Conservation (phyloP, 176 grass and related monocot genomes). For the Rhynchospora tenuis region DNA sequence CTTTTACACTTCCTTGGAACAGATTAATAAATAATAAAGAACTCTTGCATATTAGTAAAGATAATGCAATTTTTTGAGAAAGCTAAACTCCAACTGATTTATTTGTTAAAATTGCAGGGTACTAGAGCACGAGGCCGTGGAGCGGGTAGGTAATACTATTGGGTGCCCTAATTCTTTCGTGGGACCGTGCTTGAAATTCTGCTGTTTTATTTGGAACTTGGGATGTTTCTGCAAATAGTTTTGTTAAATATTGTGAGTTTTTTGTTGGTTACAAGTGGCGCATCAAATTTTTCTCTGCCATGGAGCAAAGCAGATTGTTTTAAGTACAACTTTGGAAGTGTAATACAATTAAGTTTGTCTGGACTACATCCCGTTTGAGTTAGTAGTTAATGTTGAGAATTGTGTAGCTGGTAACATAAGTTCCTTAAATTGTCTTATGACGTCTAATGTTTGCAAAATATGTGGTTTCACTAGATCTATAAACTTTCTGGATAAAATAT, state of each 20-base stretch:
- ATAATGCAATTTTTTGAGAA: not conserved
- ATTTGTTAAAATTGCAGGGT: not conserved
- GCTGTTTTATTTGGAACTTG: not conserved
- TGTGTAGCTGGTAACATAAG: not conserved
- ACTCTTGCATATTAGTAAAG: not conserved
- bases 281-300: not conserved
- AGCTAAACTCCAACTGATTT: not conserved
- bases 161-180: too few relatives aligned
- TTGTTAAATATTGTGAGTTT: not conserved
- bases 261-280: not conserved
- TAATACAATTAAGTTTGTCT: not conserved
- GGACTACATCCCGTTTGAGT: not conserved
- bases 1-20: not conserved
- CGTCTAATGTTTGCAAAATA: not conserved
- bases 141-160: not conserved
- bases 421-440: not conserved
- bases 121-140: constrained; percentile 6
- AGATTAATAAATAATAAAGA: not conserved
- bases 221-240: not conserved
- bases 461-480: not conserved
- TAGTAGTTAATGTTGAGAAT: not conserved
- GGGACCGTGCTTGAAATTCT: too few relatives aligned
- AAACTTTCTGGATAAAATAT: not conserved
- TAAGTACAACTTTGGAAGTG: not conserved
- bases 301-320: not conserved